A percentile compares a stretch with the other conserved stretches of the same genome.
Evolutionary conservation across 2,329 filamentous ascomycete genomes (phyloP).

Genomic region (Colletotrichum endophyticum): DNA sequence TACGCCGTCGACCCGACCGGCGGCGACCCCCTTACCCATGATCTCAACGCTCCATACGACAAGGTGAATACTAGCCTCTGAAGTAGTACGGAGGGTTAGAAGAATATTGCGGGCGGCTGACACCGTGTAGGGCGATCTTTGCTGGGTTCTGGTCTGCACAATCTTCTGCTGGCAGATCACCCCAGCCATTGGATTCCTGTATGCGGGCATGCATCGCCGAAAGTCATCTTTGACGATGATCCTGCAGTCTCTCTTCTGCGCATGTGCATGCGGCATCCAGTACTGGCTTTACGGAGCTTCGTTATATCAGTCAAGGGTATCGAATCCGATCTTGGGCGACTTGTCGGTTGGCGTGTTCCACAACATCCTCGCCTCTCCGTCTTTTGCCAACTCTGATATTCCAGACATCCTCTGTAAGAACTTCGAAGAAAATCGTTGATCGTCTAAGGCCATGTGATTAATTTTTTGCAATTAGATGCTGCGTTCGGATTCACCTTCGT

Average conservation of each 20-base stretch:
- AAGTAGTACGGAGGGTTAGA: accelerated
- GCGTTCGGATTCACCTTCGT: constrained; percentile 42
- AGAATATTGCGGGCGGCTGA: no score
- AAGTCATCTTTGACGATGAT: constrained; percentile 49
- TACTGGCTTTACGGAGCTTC: constrained; percentile 54
- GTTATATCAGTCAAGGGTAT: constrained; percentile 41
- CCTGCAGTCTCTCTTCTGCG: constrained; percentile 51
- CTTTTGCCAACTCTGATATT: constrained; percentile 38
- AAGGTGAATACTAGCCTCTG: constrained; percentile 30
- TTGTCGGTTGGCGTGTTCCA: constrained; percentile 38
- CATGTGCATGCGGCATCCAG: constrained; percentile 48
- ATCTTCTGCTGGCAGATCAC: constrained; percentile 43
- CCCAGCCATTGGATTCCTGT: constrained; percentile 42
- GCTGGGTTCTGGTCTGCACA: constrained; percentile 44
- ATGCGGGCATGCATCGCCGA: constrained; percentile 41
- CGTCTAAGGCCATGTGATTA: background rate
- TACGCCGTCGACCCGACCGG: constrained; percentile 42
- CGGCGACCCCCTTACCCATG: constrained; percentile 46
- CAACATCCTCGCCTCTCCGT: constrained; percentile 40
- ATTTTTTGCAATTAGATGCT: constrained; percentile 25
- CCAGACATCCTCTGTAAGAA: constrained; percentile 36
- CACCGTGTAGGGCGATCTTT: constrained; percentile 41
- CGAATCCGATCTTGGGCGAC: constrained; percentile 39
- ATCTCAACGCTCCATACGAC: constrained; percentile 49
- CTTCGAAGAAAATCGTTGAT: accelerated